Percentiles rank a stretch among this genome's conserved stretches.
phyloP scores from a whole-genome alignment of 805 yeast genomes.

The Pichia membranifaciens region DNA sequence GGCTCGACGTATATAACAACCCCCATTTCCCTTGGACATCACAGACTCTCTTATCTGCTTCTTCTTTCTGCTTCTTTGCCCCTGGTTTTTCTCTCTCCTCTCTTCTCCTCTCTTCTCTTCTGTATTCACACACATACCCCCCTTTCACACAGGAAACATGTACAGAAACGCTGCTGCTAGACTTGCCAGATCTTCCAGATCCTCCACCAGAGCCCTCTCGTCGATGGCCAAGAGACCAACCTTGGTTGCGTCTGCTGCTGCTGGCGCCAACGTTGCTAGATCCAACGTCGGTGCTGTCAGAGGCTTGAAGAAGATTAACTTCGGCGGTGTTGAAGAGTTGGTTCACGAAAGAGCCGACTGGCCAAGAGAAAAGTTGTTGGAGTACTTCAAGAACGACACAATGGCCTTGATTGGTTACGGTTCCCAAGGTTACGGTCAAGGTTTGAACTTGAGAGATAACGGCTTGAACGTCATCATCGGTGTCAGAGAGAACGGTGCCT shows the following conservation, averaged over 20 bases:
- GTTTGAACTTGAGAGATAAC: constrained; percentile 97
- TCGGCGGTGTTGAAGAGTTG: constrained; percentile 90
- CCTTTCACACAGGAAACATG: constrained; percentile 20
- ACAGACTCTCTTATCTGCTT: neutral
- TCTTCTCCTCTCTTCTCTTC: neutral
- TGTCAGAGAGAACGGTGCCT: constrained; percentile 97
- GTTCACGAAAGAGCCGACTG: constrained; percentile 99
- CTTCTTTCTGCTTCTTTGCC: neutral
- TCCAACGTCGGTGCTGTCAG: constrained; percentile 56
- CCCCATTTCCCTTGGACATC: too few relatives aligned
- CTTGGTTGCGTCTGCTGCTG: constrained; percentile 32
- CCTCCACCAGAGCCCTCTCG: constrained; percentile 57
- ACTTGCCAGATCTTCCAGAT: constrained; percentile 43
- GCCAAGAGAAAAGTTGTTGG: constrained; percentile 95
- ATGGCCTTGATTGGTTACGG: constrained; percentile 98
- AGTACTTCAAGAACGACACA: constrained; percentile 97
- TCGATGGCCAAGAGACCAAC: constrained; percentile 33
- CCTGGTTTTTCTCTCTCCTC: neutral
- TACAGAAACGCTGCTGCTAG: constrained; percentile 44
- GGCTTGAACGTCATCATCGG: constrained; percentile 97
- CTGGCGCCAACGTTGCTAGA: constrained; percentile 38
- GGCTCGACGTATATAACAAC: too few relatives aligned
- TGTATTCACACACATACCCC: constrained; percentile 21
- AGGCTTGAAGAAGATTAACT: constrained; percentile 95
- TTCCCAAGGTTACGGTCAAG: constrained; percentile 99